Conservation (phyloP, 805 yeast genomes). For the Teunomyces kruisii region DNA sequence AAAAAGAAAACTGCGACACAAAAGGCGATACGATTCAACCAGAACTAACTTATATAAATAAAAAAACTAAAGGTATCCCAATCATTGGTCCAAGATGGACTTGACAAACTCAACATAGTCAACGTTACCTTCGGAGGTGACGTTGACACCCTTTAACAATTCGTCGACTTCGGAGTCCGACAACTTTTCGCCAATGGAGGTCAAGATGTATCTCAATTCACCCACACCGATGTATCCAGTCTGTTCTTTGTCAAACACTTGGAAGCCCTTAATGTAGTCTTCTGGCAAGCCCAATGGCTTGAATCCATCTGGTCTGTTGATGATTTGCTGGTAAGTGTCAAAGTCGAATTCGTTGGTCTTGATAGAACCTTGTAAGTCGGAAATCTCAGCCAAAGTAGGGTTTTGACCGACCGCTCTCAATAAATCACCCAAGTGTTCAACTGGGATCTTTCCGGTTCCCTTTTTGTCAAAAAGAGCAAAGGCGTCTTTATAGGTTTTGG, state of each 20-base stretch:
- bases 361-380: constrained; percentile 42
- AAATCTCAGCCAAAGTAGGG: constrained; percentile 89
- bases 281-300: constrained; percentile 83
- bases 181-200: constrained; percentile 94
- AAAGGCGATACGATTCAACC: background rate
- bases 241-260: constrained; percentile 93
- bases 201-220: constrained; percentile 89
- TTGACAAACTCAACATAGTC: constrained; percentile 95
- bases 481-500: constrained; percentile 75
- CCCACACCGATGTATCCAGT: constrained; percentile 98
- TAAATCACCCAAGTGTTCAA: constrained; percentile 84
- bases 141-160: constrained; percentile 90
- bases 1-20: background rate
- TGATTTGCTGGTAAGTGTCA: constrained; percentile 71
- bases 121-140: constrained; percentile 90
- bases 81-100: constrained; percentile 83
- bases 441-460: constrained; percentile 88
- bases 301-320: constrained; percentile 86
- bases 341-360: constrained; percentile 60
- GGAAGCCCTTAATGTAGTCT: constrained; percentile 90
- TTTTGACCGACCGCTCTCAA: constrained; percentile 97
- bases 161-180: constrained; percentile 92
- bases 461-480: constrained; percentile 95
- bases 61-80: background rate
- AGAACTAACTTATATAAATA: background rate